Base-by-base conservation (phyloP, 1,139 yeast genomes). In the Saccharomyces hybrid region DNA sequence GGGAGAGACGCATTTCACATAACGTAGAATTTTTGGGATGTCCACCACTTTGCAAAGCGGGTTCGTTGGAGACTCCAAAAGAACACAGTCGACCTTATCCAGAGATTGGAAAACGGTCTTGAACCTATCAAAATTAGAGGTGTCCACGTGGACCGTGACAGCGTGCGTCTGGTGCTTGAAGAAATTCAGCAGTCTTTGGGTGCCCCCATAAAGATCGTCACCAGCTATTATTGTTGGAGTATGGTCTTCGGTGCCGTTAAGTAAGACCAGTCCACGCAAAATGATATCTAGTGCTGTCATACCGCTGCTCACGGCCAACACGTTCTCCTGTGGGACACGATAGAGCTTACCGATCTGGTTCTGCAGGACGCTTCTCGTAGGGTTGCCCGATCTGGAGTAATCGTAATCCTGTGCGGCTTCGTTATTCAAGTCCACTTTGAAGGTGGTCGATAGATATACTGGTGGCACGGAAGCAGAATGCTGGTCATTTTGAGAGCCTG, bases 381-480 rank as follows among this genome's bases (percentile, higher is more conserved):
- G 97, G 70, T 90, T 90, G 2, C 97, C 97, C n/a, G 95, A 85
- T 65, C 97, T 78, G 0, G 97, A 88, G 71, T 90, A 90, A 71
- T 90, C 97, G 70, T 86, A 90, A 66, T 84, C 86, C 52, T 62
- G 62, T 23, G 53, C 54, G 5, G 95, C 93, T 86, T 86, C 83
- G 62, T 85, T 83, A 47, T 82, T 73, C 59, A 88, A 75, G 5
- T 89, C 84, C 48, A 79, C 81, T 71, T 89, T 90, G 74, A 91
- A 91, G 9, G 98, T 91, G 14, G 98, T 96, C 1, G 95, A 82
- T 70, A 88, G 96, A 72, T 91, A 91, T 53, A 91, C 78, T 6
- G 98, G 97, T 16, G 95, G 88, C 31, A 86, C 86, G 2, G 95
- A 86, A 1, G 97, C 83, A 62, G 86, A 82, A 74, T 84, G 80